Evolutionary conservation across 2,329 filamentous ascomycete species (phyloP), one percentile per base, ranked within the genome.

Genomic region (Trichoderma sp.): DNA sequence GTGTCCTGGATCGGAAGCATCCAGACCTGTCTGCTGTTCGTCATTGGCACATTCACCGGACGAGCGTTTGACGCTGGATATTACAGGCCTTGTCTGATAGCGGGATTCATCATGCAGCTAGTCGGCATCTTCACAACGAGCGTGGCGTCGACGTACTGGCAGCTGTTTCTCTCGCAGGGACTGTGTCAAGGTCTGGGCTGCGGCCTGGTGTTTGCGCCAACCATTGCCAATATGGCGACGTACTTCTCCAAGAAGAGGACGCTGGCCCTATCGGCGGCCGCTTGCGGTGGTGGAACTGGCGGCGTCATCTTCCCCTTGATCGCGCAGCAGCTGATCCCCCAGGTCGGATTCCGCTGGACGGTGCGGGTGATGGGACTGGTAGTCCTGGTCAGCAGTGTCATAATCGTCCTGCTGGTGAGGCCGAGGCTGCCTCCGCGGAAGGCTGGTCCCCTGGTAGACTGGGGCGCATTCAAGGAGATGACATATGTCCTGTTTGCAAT

Each of bases 331-430:
- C 74, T 90, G 12, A 75, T 89, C 1, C 84, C 86, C 0, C 78
- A 77, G 19, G 76, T 90, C 3, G 88, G 88, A 0, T 90, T 89
- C 70, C 79, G 80, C 0, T 90, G 87, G 86, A 88, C 88, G 0
- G 81, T 88, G n/a, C 79, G 88, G 0, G 80, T 83, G 0, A 80
- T 89, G 67, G 88, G 83, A 0, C 82, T 90, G 59, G 80, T 90
- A 39, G 84, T 86, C 28, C 68, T 89, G 2, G 80, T 76, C 0
- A 78, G 71, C 0, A 75, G 79, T 0, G 70, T 79, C 4, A 72
- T 79, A 1, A 69, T 82, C 19, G 64, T 81, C 10, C 6, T 64
- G 2, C 78, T 83, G 41, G 75, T 82, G n/a, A 79, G 78, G 65
- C 79, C 83, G 21, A 78, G 83, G 9, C 70, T 85, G 12, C 79